phyloP scores from a whole-genome alignment of 345 rosid genomes.

The Melastoma malabathricum region DNA sequence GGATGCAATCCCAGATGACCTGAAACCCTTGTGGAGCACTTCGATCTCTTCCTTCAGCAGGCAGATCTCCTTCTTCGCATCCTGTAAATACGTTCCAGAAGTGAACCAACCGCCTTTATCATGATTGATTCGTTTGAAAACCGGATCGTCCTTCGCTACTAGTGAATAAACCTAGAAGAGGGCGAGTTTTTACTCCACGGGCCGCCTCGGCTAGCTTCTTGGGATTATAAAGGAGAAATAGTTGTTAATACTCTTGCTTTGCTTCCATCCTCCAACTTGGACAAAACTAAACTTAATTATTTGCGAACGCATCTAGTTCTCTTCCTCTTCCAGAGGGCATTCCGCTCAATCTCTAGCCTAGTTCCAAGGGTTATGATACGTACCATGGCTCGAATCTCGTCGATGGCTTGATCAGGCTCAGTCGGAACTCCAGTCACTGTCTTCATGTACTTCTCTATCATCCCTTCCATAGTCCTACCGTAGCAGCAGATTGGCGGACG shows the following conservation, averaged over 20 bases:
- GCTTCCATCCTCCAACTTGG: too few relatives aligned
- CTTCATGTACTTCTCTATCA: conserved; percentile 49
- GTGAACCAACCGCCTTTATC: not conserved
- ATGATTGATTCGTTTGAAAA: not conserved
- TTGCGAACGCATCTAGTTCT: too few relatives aligned
- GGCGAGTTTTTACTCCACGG: too few relatives aligned
- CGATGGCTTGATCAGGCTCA: conserved; percentile 12
- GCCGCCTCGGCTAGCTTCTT: too few relatives aligned
- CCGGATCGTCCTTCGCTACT: too few relatives aligned
- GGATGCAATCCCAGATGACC: conserved; percentile 19
- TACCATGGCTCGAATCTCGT: conserved; percentile 18
- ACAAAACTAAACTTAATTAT: too few relatives aligned
- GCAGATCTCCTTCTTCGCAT: conserved; percentile 44
- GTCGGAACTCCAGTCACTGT: conserved; percentile 18
- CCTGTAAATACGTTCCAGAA: conserved; percentile 18
- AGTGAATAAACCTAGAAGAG: too few relatives aligned
- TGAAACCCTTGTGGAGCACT: conserved; percentile 54
- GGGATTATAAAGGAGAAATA: too few relatives aligned
- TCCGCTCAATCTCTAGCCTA: too few relatives aligned
- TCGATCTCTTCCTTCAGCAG: conserved; percentile 67
- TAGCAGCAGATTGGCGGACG: not conserved
- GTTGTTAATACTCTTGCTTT: too few relatives aligned
- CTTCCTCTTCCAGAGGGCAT: too few relatives aligned
- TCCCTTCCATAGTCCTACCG: conserved; percentile 40
- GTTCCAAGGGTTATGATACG: conserved; percentile 1